phyloP scores from a whole-genome alignment of 768 basidiomycete genomes.

The Kondoa subrosea region DNA sequence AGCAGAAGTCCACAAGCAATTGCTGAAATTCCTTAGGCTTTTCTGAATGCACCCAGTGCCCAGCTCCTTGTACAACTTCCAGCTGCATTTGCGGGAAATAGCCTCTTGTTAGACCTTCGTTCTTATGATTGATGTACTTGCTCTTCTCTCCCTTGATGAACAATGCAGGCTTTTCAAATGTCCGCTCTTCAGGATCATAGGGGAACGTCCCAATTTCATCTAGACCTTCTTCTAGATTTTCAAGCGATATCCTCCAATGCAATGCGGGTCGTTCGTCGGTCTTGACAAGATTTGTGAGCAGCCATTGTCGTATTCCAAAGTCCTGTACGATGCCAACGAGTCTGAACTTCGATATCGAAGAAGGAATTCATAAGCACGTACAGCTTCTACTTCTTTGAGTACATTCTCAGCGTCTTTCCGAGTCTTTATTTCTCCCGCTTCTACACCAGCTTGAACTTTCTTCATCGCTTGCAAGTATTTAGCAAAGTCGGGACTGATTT shows the following conservation, averaged over 20 bases:
- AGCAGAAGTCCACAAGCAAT: slow-evolving; percentile 32
- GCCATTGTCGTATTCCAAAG: slow-evolving; percentile 55
- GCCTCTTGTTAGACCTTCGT: slow-evolving; percentile 43
- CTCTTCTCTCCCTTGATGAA: slow-evolving; percentile 52
- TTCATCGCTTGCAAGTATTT: slow-evolving; percentile 57
- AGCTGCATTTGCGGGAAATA: slow-evolving; percentile 60
- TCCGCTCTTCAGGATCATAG: slow-evolving; percentile 37
- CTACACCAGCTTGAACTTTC: slow-evolving; percentile 44
- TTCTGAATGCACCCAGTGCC: slow-evolving; percentile 88
- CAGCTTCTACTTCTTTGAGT: slow-evolving; percentile 48
- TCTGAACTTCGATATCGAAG: background rate
- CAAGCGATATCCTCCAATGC: slow-evolving; percentile 59
- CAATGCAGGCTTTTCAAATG: slow-evolving; percentile 46
- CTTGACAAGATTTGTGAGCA: slow-evolving; percentile 58
- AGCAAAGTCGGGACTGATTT: slow-evolving; percentile 48
- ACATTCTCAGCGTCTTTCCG: slow-evolving; percentile 55
- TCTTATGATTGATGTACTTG: slow-evolving; percentile 59
- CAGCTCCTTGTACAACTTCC: slow-evolving; percentile 46
- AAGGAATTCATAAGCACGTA: slow-evolving; percentile 29
- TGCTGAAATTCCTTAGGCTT: slow-evolving; percentile 38
- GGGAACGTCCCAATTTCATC: slow-evolving; percentile 62
- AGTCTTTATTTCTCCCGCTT: slow-evolving; percentile 36
- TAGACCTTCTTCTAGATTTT: slow-evolving; percentile 47
- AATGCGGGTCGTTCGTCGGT: slow-evolving; percentile 32
- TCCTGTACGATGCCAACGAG: no score